These are phyloP conservation scores for Talaromyces trachyspermus DNA, from an alignment of 495 filamentous ascomycete species.

Conservation along the genomic window DNA sequence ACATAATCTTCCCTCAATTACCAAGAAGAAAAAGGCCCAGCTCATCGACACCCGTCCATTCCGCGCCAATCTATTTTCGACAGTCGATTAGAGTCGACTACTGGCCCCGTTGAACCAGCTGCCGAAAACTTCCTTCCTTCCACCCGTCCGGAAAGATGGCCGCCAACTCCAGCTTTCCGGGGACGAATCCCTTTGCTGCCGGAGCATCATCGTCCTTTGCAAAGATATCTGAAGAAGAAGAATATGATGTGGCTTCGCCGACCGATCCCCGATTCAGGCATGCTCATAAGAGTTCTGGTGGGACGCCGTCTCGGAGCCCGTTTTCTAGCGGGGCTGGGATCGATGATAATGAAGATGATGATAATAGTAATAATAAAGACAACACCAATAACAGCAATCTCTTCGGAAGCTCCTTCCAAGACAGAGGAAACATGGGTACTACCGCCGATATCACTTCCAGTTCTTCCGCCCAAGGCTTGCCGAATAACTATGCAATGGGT, in stretches of 20 bases:
- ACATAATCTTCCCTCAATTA: too few species aligned
- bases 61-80: conserved; percentile 62
- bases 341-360: conserved; percentile 7
- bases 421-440: conserved; percentile 15
- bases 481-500: conserved; percentile 86
- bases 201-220: conserved; percentile 30
- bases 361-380: conserved; percentile 1
- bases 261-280: conserved; percentile 48
- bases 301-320: conserved; percentile 10
- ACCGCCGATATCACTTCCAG: conserved; percentile 21
- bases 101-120: too few species aligned
- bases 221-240: conserved; percentile 53
- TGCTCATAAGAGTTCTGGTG: conserved; percentile 20
- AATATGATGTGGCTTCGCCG: conserved; percentile 57
- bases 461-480: conserved; percentile 58
- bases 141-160: conserved; percentile 33
- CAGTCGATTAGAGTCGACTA: too few species aligned
- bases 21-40: too few species aligned
- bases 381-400: conserved; percentile 21
- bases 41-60: conserved; percentile 58
- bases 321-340: conserved; percentile 27
- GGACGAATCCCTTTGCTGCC: conserved; percentile 47
- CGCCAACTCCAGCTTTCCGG: conserved; percentile 46
- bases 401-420: conserved; percentile 23
- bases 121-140: neutral